A percentile compares a stretch with the other conserved stretches of the same genome.
Evolutionary conservation across 495 filamentous ascomycete species (phyloP).

Genomic region (Parathielavia appendiculata): DNA sequence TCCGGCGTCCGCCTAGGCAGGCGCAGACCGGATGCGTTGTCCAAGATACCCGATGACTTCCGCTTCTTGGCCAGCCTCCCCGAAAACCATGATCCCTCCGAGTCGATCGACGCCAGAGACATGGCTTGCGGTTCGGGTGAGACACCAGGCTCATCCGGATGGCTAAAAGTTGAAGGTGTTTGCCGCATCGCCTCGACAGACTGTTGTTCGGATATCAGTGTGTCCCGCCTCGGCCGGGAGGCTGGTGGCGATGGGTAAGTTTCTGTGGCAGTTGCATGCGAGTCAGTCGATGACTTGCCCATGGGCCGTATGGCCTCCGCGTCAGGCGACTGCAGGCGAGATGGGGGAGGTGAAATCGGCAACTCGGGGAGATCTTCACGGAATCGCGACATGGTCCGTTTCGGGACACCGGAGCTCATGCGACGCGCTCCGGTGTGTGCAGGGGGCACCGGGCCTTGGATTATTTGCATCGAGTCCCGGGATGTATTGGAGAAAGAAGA

Average conservation of each 20-base stretch:
- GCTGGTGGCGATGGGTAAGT: slow-evolving; percentile 21
- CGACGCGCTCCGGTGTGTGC: slow-evolving; percentile 33
- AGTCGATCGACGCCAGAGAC: slow-evolving; percentile 82
- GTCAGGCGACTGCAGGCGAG: slow-evolving; percentile 69
- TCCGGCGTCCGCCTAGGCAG: slow-evolving; percentile 40
- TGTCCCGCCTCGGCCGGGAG: slow-evolving; percentile 37
- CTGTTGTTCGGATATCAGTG: slow-evolving; percentile 42
- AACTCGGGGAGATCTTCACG: slow-evolving; percentile 87
- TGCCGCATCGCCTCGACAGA: slow-evolving; percentile 41
- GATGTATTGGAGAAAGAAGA: slow-evolving; percentile 77
- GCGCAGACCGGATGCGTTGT: slow-evolving; percentile 32
- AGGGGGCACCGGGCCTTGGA: slow-evolving; percentile 32
- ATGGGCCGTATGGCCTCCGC: slow-evolving; percentile 39
- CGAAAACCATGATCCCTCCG: slow-evolving; percentile 88
- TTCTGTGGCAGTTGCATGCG: slow-evolving; percentile 24
- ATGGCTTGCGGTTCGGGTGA: slow-evolving; percentile 46
- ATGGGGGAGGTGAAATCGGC: slow-evolving; percentile 74
- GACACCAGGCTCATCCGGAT: slow-evolving; percentile 36
- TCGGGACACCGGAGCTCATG: slow-evolving; percentile 46
- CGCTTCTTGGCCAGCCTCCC: slow-evolving; percentile 48
- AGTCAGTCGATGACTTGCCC: slow-evolving; percentile 21
- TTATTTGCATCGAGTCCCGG: slow-evolving; percentile 60
- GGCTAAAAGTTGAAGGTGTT: slow-evolving; percentile 41
- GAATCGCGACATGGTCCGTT: slow-evolving; percentile 83
- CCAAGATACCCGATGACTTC: slow-evolving; percentile 36